A percentile compares a stretch with the other conserved stretches of the same genome.
These are phyloP conservation scores for Heliosperma pusillum DNA, from an alignment of 148 eudicot genomes.

Conservation along the genomic window DNA sequence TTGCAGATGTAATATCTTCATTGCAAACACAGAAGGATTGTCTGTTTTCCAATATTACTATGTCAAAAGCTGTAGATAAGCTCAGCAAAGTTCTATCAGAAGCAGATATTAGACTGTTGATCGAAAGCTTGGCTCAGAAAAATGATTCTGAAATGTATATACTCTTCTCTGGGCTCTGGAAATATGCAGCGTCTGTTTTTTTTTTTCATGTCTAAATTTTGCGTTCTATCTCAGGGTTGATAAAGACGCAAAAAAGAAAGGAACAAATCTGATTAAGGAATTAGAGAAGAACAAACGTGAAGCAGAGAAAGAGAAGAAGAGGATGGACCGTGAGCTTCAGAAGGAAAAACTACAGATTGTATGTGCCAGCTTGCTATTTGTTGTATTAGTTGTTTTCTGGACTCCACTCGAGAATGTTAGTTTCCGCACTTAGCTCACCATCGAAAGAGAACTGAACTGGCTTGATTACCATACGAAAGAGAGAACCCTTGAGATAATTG, in stretches of 20 bases:
- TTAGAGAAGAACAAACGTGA: conserved; percentile 73
- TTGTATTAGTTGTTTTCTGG: conserved; percentile 10
- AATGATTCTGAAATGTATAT: conserved; percentile 64
- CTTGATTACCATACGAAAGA: background rate
- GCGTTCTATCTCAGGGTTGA: conserved; percentile 52
- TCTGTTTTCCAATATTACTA: conserved; percentile 34
- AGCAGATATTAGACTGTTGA: conserved; percentile 70
- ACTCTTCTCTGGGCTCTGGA: background rate
- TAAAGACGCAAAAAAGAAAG: conserved; percentile 48
- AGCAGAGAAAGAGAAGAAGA: conserved; percentile 70
- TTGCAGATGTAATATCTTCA: conserved; percentile 56
- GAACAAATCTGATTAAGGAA: conserved; percentile 53
- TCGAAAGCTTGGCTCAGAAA: conserved; percentile 53
- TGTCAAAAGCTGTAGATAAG: conserved; percentile 61
- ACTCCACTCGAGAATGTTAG: too few relatives aligned
- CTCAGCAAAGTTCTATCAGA: conserved; percentile 61
- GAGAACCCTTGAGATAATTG: background rate
- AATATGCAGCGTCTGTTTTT: background rate
- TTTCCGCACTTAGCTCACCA: too few relatives aligned
- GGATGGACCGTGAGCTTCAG: conserved; percentile 67
- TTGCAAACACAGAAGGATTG: conserved; percentile 45
- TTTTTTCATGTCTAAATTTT: conserved; percentile 8
- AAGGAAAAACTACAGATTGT: conserved; percentile 83
- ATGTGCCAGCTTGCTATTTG: conserved; percentile 29
- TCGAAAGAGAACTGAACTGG: background rate